Conservation (phyloP, 192 early-diverging fungal species). For the Rhizophagus clarus region DNA sequence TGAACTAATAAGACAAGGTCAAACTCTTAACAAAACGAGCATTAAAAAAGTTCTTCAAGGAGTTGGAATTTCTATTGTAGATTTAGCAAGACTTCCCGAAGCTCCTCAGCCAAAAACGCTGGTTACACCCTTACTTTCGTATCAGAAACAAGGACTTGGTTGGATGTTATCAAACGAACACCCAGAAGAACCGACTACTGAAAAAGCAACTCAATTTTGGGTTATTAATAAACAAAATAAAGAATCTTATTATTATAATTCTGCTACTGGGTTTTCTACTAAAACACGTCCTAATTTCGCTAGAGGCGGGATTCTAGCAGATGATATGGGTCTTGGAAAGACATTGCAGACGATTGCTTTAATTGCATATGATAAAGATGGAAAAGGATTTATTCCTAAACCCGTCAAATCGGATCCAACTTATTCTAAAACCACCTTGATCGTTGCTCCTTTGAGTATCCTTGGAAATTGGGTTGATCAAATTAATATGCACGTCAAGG, state of each 20-base stretch:
- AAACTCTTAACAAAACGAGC: not conserved
- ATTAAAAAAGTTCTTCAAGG: not conserved
- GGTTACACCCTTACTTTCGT: slow-evolving; percentile 79
- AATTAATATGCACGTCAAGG: slow-evolving; percentile 42
- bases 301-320: slow-evolving; percentile 60
- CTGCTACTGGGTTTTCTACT: not conserved
- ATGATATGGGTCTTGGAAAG: slow-evolving; percentile 71
- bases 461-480: slow-evolving; percentile 58
- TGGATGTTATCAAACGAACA: slow-evolving; percentile 86
- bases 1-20: not conserved
- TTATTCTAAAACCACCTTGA: slow-evolving; percentile 41
- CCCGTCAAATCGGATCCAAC: not conserved
- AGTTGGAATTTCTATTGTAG: not conserved
- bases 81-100: not conserved
- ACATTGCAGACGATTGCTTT: slow-evolving; percentile 75
- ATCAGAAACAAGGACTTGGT: slow-evolving; percentile 82
- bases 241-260: not conserved
- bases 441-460: slow-evolving; percentile 56
- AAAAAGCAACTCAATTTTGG: not conserved
- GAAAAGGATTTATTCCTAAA: not conserved
- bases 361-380: slow-evolving; percentile 40
- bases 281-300: not conserved
- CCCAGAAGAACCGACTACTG: not conserved
- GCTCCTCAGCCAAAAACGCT: slow-evolving; percentile 80
- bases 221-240: not conserved